Conservation (phyloP, 148 eudicot genomes). For the Arbutus unedo region DNA sequence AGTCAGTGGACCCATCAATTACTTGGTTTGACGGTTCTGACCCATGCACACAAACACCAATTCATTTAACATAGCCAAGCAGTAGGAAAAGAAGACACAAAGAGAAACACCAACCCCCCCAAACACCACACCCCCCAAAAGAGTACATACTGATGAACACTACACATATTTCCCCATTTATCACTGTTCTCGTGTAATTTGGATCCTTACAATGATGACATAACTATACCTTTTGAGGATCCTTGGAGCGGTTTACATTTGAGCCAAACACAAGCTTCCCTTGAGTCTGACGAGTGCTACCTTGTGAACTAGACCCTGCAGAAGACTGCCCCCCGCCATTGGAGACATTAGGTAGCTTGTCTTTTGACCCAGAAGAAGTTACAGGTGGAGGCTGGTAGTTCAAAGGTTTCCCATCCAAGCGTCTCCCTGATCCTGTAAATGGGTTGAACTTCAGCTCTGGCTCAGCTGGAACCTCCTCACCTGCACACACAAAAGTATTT, state of each 20-base stretch:
- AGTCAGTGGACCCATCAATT: not conserved
- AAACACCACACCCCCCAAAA: too few relatives aligned
- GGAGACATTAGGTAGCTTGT: constrained; percentile 43
- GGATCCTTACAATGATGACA: not conserved
- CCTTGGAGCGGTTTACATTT: constrained; percentile 41
- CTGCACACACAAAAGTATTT: constrained; percentile 26
- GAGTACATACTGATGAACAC: not conserved
- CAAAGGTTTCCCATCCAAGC: constrained; percentile 75
- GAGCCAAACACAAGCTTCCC: constrained; percentile 94
- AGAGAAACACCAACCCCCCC: too few relatives aligned
- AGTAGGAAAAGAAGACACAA: not conserved
- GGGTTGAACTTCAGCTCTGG: constrained; percentile 80
- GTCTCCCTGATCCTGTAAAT: constrained; percentile 66
- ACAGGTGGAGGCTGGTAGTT: constrained; percentile 42
- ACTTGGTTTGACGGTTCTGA: not conserved
- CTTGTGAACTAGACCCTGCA: constrained; percentile 60
- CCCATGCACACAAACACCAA: not conserved
- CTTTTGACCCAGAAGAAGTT: constrained; percentile 49
- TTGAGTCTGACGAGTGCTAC: constrained; percentile 56
- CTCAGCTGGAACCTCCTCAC: constrained; percentile 54
- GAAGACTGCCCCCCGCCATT: constrained; percentile 36
- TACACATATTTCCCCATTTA: not conserved
- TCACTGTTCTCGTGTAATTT: not conserved
- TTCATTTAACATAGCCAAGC: not conserved
- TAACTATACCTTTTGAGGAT: constrained; percentile 48